These are phyloP conservation scores for Trifolium pratense DNA, from an alignment of 306 rosid genomes.

Conservation along the genomic window DNA sequence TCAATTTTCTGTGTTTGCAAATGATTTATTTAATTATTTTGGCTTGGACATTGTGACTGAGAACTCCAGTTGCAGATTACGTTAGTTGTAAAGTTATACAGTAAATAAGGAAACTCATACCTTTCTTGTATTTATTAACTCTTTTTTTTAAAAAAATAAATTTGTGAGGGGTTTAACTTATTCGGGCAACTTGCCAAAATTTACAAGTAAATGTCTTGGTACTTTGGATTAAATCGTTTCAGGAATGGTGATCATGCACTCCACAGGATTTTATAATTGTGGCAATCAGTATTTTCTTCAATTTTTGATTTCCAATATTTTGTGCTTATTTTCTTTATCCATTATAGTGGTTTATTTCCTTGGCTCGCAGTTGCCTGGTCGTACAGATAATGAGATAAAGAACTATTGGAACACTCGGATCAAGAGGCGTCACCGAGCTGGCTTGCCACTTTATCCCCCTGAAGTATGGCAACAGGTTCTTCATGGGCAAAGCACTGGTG, in stretches of 20 bases:
- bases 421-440: slow-evolving; percentile 91
- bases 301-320: slow-evolving; percentile 23
- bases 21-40: slow-evolving; percentile 28
- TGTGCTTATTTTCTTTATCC: slow-evolving; percentile 22
- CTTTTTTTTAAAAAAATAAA: background rate
- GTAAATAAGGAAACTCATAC: slow-evolving; percentile 3
- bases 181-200: slow-evolving; percentile 21
- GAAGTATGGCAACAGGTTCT: slow-evolving; percentile 68
- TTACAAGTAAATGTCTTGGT: background rate
- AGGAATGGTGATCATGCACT: slow-evolving; percentile 11
- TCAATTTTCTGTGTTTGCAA: slow-evolving; percentile 15
- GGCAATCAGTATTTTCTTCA: slow-evolving; percentile 23
- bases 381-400: slow-evolving; percentile 98
- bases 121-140: background rate
- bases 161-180: slow-evolving; percentile 17
- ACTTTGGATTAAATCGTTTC: slow-evolving; percentile 19
- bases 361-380: slow-evolving; percentile 85
- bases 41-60: slow-evolving; percentile 17
- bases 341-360: slow-evolving; percentile 39
- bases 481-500: slow-evolving; percentile 53
- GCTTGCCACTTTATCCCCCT: slow-evolving; percentile 92
- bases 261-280: slow-evolving; percentile 20
- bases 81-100: slow-evolving; percentile 12
- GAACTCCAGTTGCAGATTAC: slow-evolving; percentile 8
- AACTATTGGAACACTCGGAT: slow-evolving; percentile 98